Evolutionary conservation across 2,329 filamentous ascomycete genomes (phyloP).

Genomic region (Penicillium sp.): DNA sequence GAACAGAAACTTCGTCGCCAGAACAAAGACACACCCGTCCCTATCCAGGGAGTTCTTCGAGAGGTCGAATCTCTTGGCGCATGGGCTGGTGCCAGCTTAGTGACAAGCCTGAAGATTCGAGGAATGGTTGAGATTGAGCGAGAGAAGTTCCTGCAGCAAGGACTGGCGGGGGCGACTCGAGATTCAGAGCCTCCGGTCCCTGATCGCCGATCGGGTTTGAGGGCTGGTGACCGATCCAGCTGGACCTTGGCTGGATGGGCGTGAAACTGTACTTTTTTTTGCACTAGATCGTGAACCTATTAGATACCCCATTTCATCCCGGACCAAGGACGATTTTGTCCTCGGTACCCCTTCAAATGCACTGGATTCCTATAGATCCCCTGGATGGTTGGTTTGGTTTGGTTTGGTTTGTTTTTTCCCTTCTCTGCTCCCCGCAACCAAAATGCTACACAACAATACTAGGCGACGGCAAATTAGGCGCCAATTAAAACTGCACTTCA

Average conservation of each 20-base stretch:
- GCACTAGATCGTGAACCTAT: conserved; percentile 9
- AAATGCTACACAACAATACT: too few relatives aligned
- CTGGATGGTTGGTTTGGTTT: too few relatives aligned
- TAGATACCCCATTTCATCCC: conserved; percentile 22
- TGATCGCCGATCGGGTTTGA: conserved; percentile 41
- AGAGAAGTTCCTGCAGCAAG: conserved; percentile 58
- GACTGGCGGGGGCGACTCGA: conserved; percentile 46
- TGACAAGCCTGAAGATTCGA: conserved; percentile 58
- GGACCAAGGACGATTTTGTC: neutral
- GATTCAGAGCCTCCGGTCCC: conserved; percentile 39
- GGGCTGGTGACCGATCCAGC: conserved; percentile 47
- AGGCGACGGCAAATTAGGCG: too few relatives aligned
- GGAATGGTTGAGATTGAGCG: conserved; percentile 64
- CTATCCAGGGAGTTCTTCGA: conserved; percentile 42
- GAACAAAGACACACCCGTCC: conserved; percentile 35
- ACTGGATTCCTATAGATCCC: too few relatives aligned
- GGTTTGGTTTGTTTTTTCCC: too few relatives aligned
- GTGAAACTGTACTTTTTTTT: conserved; percentile 25
- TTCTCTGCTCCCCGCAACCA: too few relatives aligned
- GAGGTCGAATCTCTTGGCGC: conserved; percentile 61
- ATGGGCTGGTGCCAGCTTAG: conserved; percentile 64
- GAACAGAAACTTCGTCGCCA: conserved; percentile 40
- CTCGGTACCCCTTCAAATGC: too few relatives aligned
- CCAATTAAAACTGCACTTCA: too few relatives aligned
- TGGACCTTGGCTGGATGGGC: conserved; percentile 51